Conservation (phyloP, 2,329 filamentous ascomycete genomes). For the Cladophialophora exuberans region DNA sequence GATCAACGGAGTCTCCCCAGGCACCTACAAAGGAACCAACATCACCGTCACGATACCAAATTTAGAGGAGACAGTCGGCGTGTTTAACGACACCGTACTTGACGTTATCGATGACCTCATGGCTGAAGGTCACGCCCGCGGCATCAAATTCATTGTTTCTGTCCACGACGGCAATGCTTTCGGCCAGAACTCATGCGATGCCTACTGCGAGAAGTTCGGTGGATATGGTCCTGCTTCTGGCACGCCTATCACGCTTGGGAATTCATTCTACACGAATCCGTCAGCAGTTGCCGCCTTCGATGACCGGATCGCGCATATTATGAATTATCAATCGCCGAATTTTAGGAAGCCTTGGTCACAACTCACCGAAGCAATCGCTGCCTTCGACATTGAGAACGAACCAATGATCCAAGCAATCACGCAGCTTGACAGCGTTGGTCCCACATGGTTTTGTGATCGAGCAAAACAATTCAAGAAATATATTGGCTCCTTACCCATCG, state of each 20-base stretch:
- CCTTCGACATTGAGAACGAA: conserved; percentile 10
- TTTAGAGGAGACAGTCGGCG: conserved; percentile 5
- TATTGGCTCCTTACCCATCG: conserved; percentile 1
- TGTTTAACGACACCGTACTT: conserved; percentile 11
- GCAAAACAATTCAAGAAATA: conserved; percentile 11
- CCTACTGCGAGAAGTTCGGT: conserved; percentile 4
- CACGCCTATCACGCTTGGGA: conserved; percentile 6
- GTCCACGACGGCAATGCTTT: conserved; percentile 7
- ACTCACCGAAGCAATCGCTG: conserved; percentile 5
- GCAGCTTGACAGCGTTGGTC: conserved; percentile 2
- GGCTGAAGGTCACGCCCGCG: not conserved
- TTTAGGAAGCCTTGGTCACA: conserved; percentile 1
- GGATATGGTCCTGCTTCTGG: conserved; percentile 7
- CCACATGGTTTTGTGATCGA: conserved; percentile 4
- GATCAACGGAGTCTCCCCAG: conserved; percentile 5
- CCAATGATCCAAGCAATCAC: conserved; percentile 10
- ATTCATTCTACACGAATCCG: conserved; percentile 9
- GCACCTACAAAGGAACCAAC: conserved; percentile 10
- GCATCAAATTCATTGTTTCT: conserved; percentile 10
- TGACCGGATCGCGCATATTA: conserved; percentile 6
- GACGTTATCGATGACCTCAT: conserved; percentile 5
- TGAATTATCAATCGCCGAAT: conserved; percentile 6
- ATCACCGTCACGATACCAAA: conserved; percentile 8
- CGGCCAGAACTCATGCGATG: conserved; percentile 7
- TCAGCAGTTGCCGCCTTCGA: conserved; percentile 6